phyloP scores from a whole-genome alignment of 2,329 filamentous ascomycete genomes.

The Sclerotinia minor region DNA sequence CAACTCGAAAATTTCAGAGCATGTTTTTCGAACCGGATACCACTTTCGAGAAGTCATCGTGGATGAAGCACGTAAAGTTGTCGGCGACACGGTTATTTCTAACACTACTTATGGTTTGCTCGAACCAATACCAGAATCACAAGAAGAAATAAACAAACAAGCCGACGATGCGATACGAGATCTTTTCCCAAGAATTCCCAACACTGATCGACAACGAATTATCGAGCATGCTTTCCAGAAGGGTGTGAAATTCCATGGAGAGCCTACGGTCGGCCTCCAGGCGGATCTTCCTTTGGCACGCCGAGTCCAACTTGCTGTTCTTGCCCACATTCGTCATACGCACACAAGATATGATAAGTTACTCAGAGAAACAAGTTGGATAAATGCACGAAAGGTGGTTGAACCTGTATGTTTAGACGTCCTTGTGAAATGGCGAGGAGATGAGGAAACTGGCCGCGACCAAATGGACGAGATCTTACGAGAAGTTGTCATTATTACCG shows the following conservation, averaged over 20 bases:
- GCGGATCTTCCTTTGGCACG: slow-evolving; percentile 57
- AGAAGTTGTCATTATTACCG: slow-evolving; percentile 63
- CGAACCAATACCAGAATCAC: slow-evolving; percentile 60
- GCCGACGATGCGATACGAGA: slow-evolving; percentile 63
- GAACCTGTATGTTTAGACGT: slow-evolving; percentile 62
- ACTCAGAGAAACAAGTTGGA: slow-evolving; percentile 58
- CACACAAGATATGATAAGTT: slow-evolving; percentile 66
- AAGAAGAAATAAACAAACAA: slow-evolving; percentile 61
- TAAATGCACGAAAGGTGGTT: slow-evolving; percentile 61
- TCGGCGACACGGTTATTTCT: slow-evolving; percentile 39
- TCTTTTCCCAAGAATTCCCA: slow-evolving; percentile 64
- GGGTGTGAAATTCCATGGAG: slow-evolving; percentile 53
- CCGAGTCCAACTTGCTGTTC: slow-evolving; percentile 63
- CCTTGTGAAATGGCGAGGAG: slow-evolving; percentile 70
- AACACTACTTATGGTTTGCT: slow-evolving; percentile 43
- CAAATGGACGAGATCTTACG: slow-evolving; percentile 66
- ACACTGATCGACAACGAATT: slow-evolving; percentile 63
- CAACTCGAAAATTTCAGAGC: slow-evolving; percentile 42
- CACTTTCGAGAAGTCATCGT: slow-evolving; percentile 61
- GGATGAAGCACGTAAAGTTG: slow-evolving; percentile 51
- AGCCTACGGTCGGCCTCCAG: slow-evolving; percentile 59
- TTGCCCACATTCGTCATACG: slow-evolving; percentile 66
- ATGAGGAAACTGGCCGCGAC: slow-evolving; percentile 67
- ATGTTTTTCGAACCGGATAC: slow-evolving; percentile 61
- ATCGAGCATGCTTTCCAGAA: slow-evolving; percentile 63